These are phyloP conservation scores for Coriolopsis trogii DNA, from an alignment of 1,284 basidiomycete genomes.

Conservation along the genomic window DNA sequence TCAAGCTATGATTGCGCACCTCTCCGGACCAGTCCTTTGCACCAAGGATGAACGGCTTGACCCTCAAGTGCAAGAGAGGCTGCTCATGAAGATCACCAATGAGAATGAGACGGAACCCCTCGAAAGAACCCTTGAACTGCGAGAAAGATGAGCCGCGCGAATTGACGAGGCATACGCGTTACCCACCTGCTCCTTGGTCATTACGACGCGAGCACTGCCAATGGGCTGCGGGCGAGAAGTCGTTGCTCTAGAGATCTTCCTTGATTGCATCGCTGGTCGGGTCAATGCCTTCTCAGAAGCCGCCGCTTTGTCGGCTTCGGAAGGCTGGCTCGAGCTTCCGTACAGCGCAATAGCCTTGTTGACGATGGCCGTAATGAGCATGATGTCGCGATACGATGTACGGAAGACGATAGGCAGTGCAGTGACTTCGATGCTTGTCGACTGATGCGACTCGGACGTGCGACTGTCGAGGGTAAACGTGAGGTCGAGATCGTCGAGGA, in stretches of 20 bases:
- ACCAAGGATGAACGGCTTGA: constrained; percentile 84
- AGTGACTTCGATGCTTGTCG: constrained; percentile 85
- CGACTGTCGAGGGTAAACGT: constrained; percentile 88
- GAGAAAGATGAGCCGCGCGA: no score
- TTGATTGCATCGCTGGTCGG: constrained; percentile 13
- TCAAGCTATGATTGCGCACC: constrained; percentile 44
- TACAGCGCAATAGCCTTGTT: constrained; percentile 86
- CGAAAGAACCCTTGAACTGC: constrained; percentile 81
- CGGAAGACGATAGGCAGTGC: constrained; percentile 87
- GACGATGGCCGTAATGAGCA: constrained; percentile 86
- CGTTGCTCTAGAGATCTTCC: constrained; percentile 32
- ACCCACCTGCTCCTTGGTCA: constrained; percentile 80
- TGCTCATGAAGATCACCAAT: constrained; percentile 97
- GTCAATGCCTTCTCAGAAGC: constrained; percentile 7
- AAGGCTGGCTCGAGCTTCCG: constrained; percentile 27
- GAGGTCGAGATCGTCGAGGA: constrained; percentile 93
- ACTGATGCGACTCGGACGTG: constrained; percentile 71
- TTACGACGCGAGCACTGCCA: constrained; percentile 63
- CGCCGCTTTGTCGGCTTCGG: constrained; percentile 2
- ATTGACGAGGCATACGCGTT: background rate
- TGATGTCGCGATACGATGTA: constrained; percentile 92
- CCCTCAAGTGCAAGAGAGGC: constrained; percentile 88
- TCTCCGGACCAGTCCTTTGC: constrained; percentile 95
- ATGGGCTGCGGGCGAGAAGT: constrained; percentile 50
- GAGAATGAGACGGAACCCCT: constrained; percentile 91